phyloP scores from a whole-genome alignment of 148 eudicot species.

The Vaccinium myrtillus region DNA sequence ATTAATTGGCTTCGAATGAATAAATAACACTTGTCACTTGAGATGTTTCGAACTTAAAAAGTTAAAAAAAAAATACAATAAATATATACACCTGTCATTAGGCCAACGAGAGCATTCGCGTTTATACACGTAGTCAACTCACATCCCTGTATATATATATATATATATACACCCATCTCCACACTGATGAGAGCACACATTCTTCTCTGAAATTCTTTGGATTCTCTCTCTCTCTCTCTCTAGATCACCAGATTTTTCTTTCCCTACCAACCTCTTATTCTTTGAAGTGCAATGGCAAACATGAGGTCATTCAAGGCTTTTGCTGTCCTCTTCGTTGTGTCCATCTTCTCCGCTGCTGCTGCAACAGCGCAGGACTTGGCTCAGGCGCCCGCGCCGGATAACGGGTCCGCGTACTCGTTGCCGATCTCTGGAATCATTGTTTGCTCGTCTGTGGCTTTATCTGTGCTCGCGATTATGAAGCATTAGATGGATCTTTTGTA shows the following conservation, averaged over 20 bases:
- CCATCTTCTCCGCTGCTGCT: conserved; percentile 3
- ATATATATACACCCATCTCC: not conserved
- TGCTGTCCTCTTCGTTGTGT: not conserved
- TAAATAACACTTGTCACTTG: no score
- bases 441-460: conserved; percentile 25
- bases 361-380: conserved; percentile 18
- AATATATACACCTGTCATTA: no score
- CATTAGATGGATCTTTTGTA: not conserved
- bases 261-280: no score
- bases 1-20: no score
- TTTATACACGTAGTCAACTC: no score
- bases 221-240: no score
- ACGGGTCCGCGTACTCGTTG: conserved; percentile 16
- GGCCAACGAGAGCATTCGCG: no score
- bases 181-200: not conserved
- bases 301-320: not conserved
- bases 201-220: not conserved
- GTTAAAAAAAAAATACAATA: no score
- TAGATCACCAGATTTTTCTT: no score
- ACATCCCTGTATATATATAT: no score
- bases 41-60: no score
- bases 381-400: conserved; percentile 2
- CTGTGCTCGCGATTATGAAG: conserved; percentile 23
- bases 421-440: conserved; percentile 22
- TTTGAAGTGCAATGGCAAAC: not conserved